Conservation (phyloP, 1,284 basidiomycete species). For the Polyporus tsugae region DNA sequence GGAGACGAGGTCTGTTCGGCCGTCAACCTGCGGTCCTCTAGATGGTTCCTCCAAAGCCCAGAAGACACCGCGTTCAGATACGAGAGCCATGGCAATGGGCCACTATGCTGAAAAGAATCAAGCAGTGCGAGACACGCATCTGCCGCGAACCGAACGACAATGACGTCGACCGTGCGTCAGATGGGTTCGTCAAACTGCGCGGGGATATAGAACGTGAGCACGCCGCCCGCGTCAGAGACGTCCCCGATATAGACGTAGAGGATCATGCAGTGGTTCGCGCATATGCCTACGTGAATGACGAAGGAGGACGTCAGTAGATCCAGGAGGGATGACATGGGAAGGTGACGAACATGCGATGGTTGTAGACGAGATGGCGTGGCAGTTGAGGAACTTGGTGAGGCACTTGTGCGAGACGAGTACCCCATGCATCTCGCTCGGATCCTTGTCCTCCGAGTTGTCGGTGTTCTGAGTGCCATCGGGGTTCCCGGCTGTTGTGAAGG, state of each 20-base stretch:
- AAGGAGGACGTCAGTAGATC: background rate
- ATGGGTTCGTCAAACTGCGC: conserved; percentile 54
- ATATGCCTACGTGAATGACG: conserved; percentile 67
- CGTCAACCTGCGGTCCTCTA: background rate
- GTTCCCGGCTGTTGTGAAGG: background rate
- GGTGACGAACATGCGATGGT: conserved; percentile 82
- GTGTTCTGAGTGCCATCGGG: conserved; percentile 37
- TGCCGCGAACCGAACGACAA: background rate
- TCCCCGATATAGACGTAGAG: conserved; percentile 93
- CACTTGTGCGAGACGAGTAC: conserved; percentile 79
- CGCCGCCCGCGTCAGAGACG: conserved; percentile 81
- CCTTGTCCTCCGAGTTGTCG: conserved; percentile 46
- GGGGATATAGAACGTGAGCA: conserved; percentile 91
- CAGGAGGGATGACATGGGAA: background rate
- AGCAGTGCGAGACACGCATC: background rate
- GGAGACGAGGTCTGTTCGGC: background rate
- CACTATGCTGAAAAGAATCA: background rate
- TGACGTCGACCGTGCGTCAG: background rate
- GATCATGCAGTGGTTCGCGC: conserved; percentile 86
- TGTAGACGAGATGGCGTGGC: conserved; percentile 84
- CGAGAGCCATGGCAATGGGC: background rate
- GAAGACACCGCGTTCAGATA: background rate
- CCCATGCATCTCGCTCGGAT: conserved; percentile 64
- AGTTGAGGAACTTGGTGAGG: conserved; percentile 85
- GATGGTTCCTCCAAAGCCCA: background rate